phyloP scores from a whole-genome alignment of 192 early-diverging fungal species.

The Coemansia sp. region DNA sequence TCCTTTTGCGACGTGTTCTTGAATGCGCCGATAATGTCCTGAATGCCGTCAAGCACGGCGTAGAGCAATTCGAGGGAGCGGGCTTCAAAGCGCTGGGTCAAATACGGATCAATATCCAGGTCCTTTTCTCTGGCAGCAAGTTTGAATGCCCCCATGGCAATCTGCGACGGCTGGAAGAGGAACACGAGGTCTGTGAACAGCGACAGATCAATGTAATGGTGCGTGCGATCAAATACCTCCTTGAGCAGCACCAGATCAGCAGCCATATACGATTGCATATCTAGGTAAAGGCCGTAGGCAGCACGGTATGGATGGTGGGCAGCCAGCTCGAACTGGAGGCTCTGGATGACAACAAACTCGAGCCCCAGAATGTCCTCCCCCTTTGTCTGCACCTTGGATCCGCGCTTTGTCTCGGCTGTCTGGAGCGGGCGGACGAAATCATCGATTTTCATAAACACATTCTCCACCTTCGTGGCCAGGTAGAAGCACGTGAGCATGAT shows the following conservation, averaged over 20 bases:
- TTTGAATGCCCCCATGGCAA: conserved; percentile 66
- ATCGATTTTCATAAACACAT: conserved; percentile 68
- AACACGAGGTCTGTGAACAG: conserved; percentile 73
- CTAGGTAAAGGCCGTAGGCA: conserved; percentile 69
- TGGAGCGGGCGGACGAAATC: conserved; percentile 60
- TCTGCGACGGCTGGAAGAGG: conserved; percentile 74
- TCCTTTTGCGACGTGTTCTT: conserved; percentile 46
- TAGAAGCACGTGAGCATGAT: conserved; percentile 78
- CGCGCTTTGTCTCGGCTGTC: conserved; percentile 32
- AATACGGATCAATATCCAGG: conserved; percentile 57
- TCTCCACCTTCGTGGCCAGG: conserved; percentile 74
- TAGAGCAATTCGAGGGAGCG: conserved; percentile 47
- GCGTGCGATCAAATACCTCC: conserved; percentile 57
- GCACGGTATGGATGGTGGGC: conserved; percentile 73
- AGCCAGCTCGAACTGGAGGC: conserved; percentile 71
- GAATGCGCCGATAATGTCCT: conserved; percentile 45
- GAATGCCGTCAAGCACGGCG: conserved; percentile 57
- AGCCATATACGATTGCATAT: conserved; percentile 60
- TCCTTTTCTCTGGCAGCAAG: conserved; percentile 59
- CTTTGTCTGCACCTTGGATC: conserved; percentile 45
- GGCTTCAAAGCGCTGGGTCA: conserved; percentile 48
- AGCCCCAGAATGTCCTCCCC: conserved; percentile 58
- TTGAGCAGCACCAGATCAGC: conserved; percentile 26
- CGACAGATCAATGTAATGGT: conserved; percentile 58
- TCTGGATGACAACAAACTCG: conserved; percentile 70